Evolutionary conservation across 2,329 filamentous ascomycete genomes (phyloP), one percentile per base, ranked within the genome.

Genomic region (Rhexocercosporidium sp.): DNA sequence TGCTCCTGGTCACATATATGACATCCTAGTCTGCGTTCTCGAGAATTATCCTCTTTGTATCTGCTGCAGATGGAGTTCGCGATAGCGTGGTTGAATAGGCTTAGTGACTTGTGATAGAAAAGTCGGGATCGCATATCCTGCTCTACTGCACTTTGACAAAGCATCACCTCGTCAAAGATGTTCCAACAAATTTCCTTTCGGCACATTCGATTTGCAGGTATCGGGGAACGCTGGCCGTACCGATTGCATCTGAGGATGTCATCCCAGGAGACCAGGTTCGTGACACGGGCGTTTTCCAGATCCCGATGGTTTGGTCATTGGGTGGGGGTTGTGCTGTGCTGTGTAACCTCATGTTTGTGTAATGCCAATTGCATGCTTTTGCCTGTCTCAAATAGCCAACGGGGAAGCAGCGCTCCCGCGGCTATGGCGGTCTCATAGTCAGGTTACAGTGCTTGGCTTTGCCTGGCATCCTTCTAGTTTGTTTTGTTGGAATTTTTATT

Each of bases 231-330:
- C 29, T 29, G 51, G 51, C 22, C 11, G n/a, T 20, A 25, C 29
- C 9, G 51, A 56, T 37, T 20, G n/a, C 18, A 56, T 39, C 51
- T 56, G 51, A 53, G n/a, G 29, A 31, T 53, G 49, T 34, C 25
- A 53, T 53, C 49, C 31, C 51, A 34, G 37, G 31, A 56, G 51
- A 56, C 29, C 29, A 53, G 49, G 27, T 56, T 56, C 34, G 51
- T 56, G 51, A 34, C 51, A 56, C 51, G 31, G 51, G 51, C 29
- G 51, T 56, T 37, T 5, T 20, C 27, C 49, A 20, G 20, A 56
- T 22, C 53, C 53, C 53, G 53, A 41, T 25, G n/a, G 53, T 57
- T 57, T 57, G 53, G 53, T 57, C 22, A 22, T 41, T 39, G 53
- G 53, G 47, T 31, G 47, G 47, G 20, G 46, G 4, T 37, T 22